Evolutionary conservation across 2,329 filamentous ascomycete species (phyloP), one percentile per base, ranked within the genome.

Genomic region (Alternaria longipes): DNA sequence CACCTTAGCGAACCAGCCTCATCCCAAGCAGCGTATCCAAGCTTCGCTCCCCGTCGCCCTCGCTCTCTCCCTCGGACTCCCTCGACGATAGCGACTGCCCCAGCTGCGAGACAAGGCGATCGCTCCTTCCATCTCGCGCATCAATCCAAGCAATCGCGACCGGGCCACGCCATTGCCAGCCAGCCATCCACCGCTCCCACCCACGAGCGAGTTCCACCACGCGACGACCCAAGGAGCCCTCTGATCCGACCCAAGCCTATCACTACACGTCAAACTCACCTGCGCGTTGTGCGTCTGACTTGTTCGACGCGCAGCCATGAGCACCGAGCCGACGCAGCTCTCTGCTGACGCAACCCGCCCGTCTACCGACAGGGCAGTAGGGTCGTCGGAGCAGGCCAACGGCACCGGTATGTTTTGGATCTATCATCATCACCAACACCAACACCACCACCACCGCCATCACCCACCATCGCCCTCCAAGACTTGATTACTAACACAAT

Each of bases 1-100:
- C 69, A 69, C 66, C 55, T 75, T 75, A 74, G 72, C 71, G 73
- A 70, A 73, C 74, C 73, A 74, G 72, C 73, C 73, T 74, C 73
- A 74, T 72, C 69, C 64, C 70, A 67, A 73, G 69, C 67, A 66
- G 67, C 63, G 45, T 64, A 69, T 68, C 70, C 60, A 60, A 72
- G 69, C 71, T 71, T 45, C 50, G 50, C 50, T 52, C 58, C 54
- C 54, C 46, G 28, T 57, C 47, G 58, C 62, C 66, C 65, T 73
- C 67, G 67, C 69, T 69, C 63, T 60, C 50, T 61, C 65, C 68
- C 63, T 67, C 60, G 54, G 49, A 56, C 65, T 58, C 63, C 65
- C 64, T 68, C 67, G 61, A 63, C 66, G 46, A 70, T 59, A 57
- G 59, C 63, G 58, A 60, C 50, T 57, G 59, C 54, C 50, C 52